Conservation (phyloP, 768 basidiomycete genomes). For the Russula sp. region DNA sequence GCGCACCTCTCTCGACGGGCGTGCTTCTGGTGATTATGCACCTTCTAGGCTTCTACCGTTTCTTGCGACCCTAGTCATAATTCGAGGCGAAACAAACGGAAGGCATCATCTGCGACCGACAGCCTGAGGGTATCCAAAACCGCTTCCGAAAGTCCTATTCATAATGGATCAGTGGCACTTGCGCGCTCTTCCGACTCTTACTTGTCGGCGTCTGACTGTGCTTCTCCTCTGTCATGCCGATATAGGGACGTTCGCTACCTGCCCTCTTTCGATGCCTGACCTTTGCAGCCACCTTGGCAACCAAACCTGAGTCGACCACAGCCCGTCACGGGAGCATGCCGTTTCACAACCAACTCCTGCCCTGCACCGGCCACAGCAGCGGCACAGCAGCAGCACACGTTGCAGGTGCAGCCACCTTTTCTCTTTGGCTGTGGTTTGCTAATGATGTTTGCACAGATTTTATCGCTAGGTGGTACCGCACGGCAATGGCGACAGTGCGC, state of each 20-base stretch:
- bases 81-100: conserved; percentile 9
- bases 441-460: conserved; percentile 44
- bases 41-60: background rate
- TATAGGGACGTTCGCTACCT: background rate
- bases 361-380: background rate
- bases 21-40: background rate
- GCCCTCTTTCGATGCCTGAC: conserved; percentile 8
- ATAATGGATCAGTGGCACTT: background rate
- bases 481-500: conserved; percentile 85
- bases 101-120: background rate
- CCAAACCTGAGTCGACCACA: conserved; percentile 32
- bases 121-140: background rate
- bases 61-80: background rate
- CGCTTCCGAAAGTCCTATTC: background rate
- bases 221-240: background rate
- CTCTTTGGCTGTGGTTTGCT: conserved; percentile 8
- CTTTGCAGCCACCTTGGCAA: conserved; percentile 22
- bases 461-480: conserved; percentile 87
- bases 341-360: conserved; percentile 1
- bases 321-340: conserved; percentile 10
- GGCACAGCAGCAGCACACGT: background rate
- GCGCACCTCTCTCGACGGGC: background rate
- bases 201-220: conserved; percentile 12
- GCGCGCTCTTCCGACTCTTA: background rate
- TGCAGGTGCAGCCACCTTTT: background rate